Percentiles rank a stretch among this genome's conserved stretches.
Conservation (phyloP, 2,329 filamentous ascomycete genomes). For the Trichoderma sp. region DNA sequence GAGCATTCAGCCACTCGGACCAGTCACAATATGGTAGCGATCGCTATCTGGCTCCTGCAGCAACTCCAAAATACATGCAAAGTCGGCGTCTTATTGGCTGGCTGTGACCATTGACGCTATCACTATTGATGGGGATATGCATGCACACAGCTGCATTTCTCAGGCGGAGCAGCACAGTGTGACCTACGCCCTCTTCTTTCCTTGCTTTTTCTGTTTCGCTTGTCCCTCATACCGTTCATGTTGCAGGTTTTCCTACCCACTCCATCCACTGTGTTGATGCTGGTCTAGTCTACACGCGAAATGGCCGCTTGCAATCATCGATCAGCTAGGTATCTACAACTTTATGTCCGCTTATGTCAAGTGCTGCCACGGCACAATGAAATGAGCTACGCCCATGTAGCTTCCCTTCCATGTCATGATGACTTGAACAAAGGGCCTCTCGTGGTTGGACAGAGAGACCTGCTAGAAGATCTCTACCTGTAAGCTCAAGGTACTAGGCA, state of each 20-base stretch:
- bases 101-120: slow-evolving; percentile 31
- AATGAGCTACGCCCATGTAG: slow-evolving; percentile 32
- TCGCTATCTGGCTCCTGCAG: slow-evolving; percentile 35
- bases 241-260: slow-evolving; percentile 30
- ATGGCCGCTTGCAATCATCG: slow-evolving; percentile 27
- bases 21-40: slow-evolving; percentile 32
- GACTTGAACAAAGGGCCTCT: slow-evolving; percentile 26
- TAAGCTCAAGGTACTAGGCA: background rate
- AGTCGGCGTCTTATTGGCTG: slow-evolving; percentile 32
- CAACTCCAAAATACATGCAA: slow-evolving; percentile 28
- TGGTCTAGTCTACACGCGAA: slow-evolving; percentile 20
- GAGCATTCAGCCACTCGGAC: slow-evolving; percentile 31
- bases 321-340: slow-evolving; percentile 29
- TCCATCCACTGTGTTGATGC: slow-evolving; percentile 31
- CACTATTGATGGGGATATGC: slow-evolving; percentile 33
- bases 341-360: slow-evolving; percentile 29
- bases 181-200: background rate
- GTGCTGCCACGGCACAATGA: slow-evolving; percentile 33
- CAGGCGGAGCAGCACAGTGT: slow-evolving; percentile 23
- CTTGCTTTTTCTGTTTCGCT: background rate
- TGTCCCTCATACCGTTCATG: background rate
- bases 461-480: background rate
- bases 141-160: slow-evolving; percentile 30
- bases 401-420: slow-evolving; percentile 37
- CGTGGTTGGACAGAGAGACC: background rate